phyloP scores from a whole-genome alignment of 495 filamentous ascomycete species.

The Cudoniella acicularis region DNA sequence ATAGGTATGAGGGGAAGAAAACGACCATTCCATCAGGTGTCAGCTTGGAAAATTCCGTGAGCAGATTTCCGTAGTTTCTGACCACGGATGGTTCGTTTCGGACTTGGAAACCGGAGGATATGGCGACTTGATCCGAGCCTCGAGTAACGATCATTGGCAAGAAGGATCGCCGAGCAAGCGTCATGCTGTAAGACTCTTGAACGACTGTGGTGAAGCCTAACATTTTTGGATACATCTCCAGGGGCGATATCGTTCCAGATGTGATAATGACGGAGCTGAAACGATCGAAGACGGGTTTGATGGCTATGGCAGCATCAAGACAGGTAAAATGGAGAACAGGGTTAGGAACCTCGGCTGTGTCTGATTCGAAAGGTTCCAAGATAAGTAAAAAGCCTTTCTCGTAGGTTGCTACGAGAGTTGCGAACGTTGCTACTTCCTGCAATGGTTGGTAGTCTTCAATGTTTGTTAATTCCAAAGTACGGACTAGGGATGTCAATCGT shows the following conservation, averaged over 20 bases:
- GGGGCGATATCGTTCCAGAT: slow-evolving; percentile 90
- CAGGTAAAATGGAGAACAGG: slow-evolving; percentile 95
- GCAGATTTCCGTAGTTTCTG: slow-evolving; percentile 87
- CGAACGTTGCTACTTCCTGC: slow-evolving; percentile 97
- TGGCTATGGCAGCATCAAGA: slow-evolving; percentile 95
- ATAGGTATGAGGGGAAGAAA: slow-evolving; percentile 97
- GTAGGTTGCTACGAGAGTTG: slow-evolving; percentile 95
- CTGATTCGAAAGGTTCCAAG: slow-evolving; percentile 92
- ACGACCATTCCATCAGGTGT: slow-evolving; percentile 97
- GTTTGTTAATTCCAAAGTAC: slow-evolving; percentile 92
- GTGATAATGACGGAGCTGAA: slow-evolving; percentile 99
- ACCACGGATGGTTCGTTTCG: slow-evolving; percentile 93
- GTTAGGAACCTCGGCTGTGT: slow-evolving; percentile 92
- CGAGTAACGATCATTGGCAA: slow-evolving; percentile 96
- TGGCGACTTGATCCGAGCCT: slow-evolving; percentile 86
- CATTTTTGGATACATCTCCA: slow-evolving; percentile 99
- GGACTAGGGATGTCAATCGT: slow-evolving; percentile 87
- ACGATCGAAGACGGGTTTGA: slow-evolving; percentile 95
- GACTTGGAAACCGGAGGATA: slow-evolving; percentile 88
- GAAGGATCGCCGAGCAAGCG: slow-evolving; percentile 91
- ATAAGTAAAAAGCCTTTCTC: slow-evolving; percentile 97
- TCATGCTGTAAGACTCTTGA: slow-evolving; percentile 97
- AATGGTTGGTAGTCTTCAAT: slow-evolving; percentile 97
- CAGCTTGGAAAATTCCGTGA: slow-evolving; percentile 90
- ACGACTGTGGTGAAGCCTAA: slow-evolving; percentile 86